Conservation (phyloP, 352 stramenopile species). For the Aphanomyces invadans region DNA sequence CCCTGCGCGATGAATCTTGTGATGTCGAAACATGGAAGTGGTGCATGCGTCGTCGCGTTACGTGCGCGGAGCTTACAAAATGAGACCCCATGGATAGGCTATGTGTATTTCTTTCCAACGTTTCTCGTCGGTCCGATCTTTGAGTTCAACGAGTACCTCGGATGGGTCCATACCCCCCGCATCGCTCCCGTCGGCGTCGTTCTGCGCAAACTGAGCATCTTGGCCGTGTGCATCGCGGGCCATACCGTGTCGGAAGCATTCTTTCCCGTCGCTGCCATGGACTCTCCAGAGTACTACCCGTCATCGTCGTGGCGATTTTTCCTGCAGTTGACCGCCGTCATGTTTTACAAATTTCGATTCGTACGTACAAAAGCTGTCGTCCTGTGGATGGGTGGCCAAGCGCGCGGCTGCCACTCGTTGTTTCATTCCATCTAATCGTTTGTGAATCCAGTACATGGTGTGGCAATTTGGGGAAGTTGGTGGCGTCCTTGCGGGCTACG, state of each 20-base stretch:
- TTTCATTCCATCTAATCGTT: not conserved
- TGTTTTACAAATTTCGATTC: constrained; percentile 80
- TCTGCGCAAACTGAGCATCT: not conserved
- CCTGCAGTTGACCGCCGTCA: constrained; percentile 60
- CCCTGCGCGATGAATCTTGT: too few species aligned
- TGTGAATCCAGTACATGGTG: constrained; percentile 58
- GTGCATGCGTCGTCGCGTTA: too few species aligned
- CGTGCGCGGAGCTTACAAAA: too few species aligned
- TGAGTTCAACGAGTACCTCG: constrained; percentile 80
- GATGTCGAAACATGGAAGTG: too few species aligned
- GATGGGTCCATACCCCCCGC: constrained; percentile 67
- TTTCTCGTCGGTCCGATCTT: constrained; percentile 74
- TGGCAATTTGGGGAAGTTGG: constrained; percentile 77
- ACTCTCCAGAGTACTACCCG: constrained; percentile 63
- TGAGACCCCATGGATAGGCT: too few species aligned
- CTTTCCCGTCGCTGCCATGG: constrained; percentile 71
- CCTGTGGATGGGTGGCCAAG: too few species aligned
- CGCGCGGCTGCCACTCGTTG: not conserved
- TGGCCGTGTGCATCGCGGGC: constrained; percentile 51
- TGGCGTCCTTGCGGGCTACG: constrained; percentile 50
- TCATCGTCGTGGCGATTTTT: constrained; percentile 57
- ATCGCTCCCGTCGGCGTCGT: constrained; percentile 41
- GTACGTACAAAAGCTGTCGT: too few species aligned
- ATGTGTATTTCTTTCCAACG: constrained; percentile 84
- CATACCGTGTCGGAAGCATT: constrained; percentile 61